These are phyloP conservation scores for Cyclocybe cylindracea DNA, from an alignment of 768 basidiomycete genomes.

Conservation along the genomic window DNA sequence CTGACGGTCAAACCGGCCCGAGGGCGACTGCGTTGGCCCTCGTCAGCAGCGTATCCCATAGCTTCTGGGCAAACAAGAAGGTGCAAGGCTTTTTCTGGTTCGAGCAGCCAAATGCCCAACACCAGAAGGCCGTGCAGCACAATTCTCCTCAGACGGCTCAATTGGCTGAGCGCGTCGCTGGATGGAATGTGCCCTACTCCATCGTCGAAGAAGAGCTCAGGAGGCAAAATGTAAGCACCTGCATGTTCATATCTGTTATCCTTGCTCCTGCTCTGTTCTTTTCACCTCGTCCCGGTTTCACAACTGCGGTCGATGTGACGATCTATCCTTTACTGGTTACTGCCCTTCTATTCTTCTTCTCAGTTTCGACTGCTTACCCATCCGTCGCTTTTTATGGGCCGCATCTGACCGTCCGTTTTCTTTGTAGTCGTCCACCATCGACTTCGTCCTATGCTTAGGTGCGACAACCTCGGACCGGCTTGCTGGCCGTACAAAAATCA, in stretches of 20 bases:
- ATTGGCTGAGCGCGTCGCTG: constrained; percentile 82
- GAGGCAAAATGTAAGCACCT: constrained; percentile 85
- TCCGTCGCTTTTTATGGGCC: not conserved
- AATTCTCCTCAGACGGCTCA: constrained; percentile 79
- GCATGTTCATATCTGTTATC: constrained; percentile 2
- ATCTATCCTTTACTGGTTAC: constrained; percentile 24
- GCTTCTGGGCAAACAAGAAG: constrained; percentile 78
- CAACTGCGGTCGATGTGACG: constrained; percentile 17
- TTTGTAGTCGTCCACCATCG: constrained; percentile 90
- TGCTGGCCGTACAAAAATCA: constrained; percentile 79
- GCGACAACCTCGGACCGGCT: constrained; percentile 83
- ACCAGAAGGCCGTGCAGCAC: constrained; percentile 66
- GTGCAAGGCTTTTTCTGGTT: constrained; percentile 81
- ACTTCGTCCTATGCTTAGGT: constrained; percentile 92
- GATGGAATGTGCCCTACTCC: constrained; percentile 86
- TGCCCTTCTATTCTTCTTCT: constrained; percentile 12
- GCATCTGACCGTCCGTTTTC: too few relatives aligned
- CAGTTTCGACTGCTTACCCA: constrained; percentile 1
- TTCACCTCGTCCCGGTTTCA: not conserved
- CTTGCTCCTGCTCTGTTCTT: constrained; percentile 2
- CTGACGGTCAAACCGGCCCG: constrained; percentile 92
- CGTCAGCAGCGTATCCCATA: constrained; percentile 76
- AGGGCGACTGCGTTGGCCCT: constrained; percentile 90
- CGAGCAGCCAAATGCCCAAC: constrained; percentile 53
- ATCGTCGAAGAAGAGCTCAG: constrained; percentile 93